Evolutionary conservation across 768 basidiomycete genomes (phyloP).

Genomic region (Tulasnella calospora): DNA sequence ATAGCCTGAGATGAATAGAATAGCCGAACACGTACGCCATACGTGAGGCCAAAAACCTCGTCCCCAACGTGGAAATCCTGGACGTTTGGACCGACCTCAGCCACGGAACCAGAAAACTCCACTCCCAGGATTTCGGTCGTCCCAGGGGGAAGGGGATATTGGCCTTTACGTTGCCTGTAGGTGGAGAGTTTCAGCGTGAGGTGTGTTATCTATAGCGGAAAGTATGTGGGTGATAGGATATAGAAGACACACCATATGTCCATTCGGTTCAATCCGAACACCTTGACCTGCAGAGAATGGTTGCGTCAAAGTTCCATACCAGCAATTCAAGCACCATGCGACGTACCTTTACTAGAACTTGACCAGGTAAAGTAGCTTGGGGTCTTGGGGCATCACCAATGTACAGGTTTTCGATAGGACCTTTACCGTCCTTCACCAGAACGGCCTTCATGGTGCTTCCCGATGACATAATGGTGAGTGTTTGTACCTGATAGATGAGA

Average conservation of each 20-base stretch:
- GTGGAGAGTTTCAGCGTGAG: neutral
- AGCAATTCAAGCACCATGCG: neutral
- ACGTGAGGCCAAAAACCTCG: conserved; percentile 72
- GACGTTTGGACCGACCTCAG: conserved; percentile 49
- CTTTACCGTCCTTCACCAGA: conserved; percentile 68
- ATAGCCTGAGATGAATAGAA: neutral
- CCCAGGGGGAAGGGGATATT: conserved; percentile 72
- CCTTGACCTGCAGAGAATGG: conserved; percentile 50
- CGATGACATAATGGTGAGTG: neutral
- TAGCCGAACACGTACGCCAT: conserved; percentile 50
- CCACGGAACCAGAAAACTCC: conserved; percentile 73
- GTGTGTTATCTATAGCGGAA: neutral
- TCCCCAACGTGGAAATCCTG: conserved; percentile 57
- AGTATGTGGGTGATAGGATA: neutral
- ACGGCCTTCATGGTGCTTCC: conserved; percentile 62
- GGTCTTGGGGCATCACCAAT: conserved; percentile 69
- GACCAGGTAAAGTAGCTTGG: conserved; percentile 42
- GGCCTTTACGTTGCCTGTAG: conserved; percentile 35
- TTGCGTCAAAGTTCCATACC: neutral
- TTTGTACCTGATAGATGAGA: neutral
- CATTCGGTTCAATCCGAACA: conserved; percentile 88
- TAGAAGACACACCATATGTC: conserved; percentile 49
- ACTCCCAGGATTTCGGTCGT: conserved; percentile 74
- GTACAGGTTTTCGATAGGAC: conserved; percentile 71
- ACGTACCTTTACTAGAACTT: conserved; percentile 77